Evolutionary conservation across 2,329 filamentous ascomycete species (phyloP).

Genomic region (Falciphora oryzae): DNA sequence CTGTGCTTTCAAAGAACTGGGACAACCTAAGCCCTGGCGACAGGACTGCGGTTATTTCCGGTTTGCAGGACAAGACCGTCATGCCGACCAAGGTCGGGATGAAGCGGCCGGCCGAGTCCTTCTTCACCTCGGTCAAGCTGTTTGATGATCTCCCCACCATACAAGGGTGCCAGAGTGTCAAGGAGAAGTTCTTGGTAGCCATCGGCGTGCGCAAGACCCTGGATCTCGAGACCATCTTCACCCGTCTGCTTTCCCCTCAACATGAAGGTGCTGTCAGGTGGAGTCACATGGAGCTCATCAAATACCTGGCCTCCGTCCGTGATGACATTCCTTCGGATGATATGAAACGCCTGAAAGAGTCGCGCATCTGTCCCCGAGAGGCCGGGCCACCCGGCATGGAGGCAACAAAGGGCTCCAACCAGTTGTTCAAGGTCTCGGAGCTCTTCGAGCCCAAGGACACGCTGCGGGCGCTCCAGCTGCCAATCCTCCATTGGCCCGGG

Average conservation of each 20-base stretch:
- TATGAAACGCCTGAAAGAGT: constrained; percentile 68
- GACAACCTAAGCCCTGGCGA: constrained; percentile 65
- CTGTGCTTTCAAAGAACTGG: constrained; percentile 83
- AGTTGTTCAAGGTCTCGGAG: constrained; percentile 67
- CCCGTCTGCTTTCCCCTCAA: constrained; percentile 61
- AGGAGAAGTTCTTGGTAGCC: constrained; percentile 80
- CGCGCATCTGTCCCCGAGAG: constrained; percentile 79
- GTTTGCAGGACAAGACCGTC: constrained; percentile 64
- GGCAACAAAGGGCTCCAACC: constrained; percentile 41
- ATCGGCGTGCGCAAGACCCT: constrained; percentile 93
- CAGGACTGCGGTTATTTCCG: constrained; percentile 57
- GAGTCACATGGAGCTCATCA: constrained; percentile 93
- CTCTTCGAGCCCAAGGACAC: constrained; percentile 73
- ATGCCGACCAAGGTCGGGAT: constrained; percentile 91
- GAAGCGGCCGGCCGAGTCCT: constrained; percentile 77
- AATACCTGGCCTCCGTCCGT: constrained; percentile 84
- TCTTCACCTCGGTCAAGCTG: constrained; percentile 87
- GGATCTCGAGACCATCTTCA: constrained; percentile 89
- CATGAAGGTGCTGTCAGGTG: constrained; percentile 49
- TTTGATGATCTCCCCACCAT: constrained; percentile 91
- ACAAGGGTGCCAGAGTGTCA: constrained; percentile 68
- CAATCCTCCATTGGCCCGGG: constrained; percentile 77
- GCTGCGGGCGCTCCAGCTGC: constrained; percentile 64
- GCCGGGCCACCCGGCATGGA: constrained; percentile 51
- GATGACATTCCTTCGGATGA: constrained; percentile 83